Conservation (phyloP, 108 stramenopile species). For the Halocafeteria seosinensis region DNA sequence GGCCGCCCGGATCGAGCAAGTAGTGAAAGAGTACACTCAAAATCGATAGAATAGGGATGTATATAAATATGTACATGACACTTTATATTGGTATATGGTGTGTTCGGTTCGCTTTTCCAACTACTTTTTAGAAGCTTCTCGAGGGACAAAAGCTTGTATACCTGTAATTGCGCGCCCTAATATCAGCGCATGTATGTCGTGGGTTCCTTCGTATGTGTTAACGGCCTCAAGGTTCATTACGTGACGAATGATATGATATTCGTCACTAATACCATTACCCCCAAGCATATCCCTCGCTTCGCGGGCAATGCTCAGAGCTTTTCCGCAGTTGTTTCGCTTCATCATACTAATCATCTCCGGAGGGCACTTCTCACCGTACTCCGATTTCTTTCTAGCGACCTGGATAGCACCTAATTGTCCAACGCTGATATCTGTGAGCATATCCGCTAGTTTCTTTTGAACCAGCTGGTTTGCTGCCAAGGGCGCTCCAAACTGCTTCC, state of each 20-base stretch:
- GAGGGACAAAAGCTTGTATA: slow-evolving; percentile 60
- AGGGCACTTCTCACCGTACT: not conserved
- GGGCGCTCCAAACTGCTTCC: slow-evolving; percentile 71
- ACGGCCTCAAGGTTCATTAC: slow-evolving; percentile 84
- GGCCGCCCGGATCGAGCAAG: no score
- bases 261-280: slow-evolving; percentile 84
- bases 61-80: no score
- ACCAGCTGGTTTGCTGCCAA: slow-evolving; percentile 76
- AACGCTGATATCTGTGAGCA: slow-evolving; percentile 55
- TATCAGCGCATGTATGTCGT: slow-evolving; percentile 84
- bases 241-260: slow-evolving; percentile 88
- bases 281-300: slow-evolving; percentile 73
- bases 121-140: no score
- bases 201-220: slow-evolving; percentile 93
- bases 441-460: slow-evolving; percentile 82
- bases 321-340: slow-evolving; percentile 78
- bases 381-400: slow-evolving; percentile 70
- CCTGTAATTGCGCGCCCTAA: slow-evolving; percentile 76
- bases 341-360: slow-evolving; percentile 77
- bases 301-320: slow-evolving; percentile 67
- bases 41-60: no score
- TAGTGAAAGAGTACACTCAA: no score
- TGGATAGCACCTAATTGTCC: slow-evolving; percentile 36
- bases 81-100: no score
- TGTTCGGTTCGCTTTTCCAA: no score